Evolutionary conservation across 139 green algal species (phyloP).

Genomic region (Auxenochlorella protothecoides): DNA sequence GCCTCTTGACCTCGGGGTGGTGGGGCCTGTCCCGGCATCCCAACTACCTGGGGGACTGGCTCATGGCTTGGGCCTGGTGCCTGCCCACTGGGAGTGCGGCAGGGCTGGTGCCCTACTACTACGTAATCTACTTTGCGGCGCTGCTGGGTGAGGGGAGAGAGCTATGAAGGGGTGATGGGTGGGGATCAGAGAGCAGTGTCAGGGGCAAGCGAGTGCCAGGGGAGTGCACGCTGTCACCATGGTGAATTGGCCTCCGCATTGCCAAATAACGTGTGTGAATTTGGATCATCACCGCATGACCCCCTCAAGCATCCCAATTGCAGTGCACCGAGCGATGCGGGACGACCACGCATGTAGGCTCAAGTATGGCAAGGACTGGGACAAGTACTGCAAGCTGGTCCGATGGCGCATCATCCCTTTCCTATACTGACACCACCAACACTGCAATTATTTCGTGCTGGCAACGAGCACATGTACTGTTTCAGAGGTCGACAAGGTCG

Average conservation of each 20-base stretch:
- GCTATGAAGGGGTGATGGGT: too few species aligned
- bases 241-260: too few species aligned
- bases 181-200: too few species aligned
- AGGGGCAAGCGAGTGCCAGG: too few species aligned
- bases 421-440: slow-evolving; percentile 61
- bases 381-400: slow-evolving; percentile 85
- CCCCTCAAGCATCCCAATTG: background rate
- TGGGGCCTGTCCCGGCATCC: slow-evolving; percentile 84
- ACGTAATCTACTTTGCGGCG: slow-evolving; percentile 87
- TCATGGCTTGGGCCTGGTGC: slow-evolving; percentile 88
- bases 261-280: too few species aligned
- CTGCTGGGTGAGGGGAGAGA: slow-evolving; percentile 28
- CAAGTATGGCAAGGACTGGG: slow-evolving; percentile 96
- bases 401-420: slow-evolving; percentile 81
- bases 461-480: too few species aligned
- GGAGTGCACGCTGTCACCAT: too few species aligned
- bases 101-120: slow-evolving; percentile 86
- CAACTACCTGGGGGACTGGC: slow-evolving; percentile 92
- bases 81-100: slow-evolving; percentile 67
- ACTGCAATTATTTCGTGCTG: too few species aligned
- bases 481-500: too few species aligned
- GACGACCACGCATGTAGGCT: slow-evolving; percentile 76
- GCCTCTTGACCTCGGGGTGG: slow-evolving; percentile 80
- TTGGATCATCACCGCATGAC: too few species aligned
- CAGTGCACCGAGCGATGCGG: slow-evolving; percentile 66